Base-by-base conservation (phyloP, 2,329 filamentous ascomycete species). In the Trichoderma hamatum region DNA sequence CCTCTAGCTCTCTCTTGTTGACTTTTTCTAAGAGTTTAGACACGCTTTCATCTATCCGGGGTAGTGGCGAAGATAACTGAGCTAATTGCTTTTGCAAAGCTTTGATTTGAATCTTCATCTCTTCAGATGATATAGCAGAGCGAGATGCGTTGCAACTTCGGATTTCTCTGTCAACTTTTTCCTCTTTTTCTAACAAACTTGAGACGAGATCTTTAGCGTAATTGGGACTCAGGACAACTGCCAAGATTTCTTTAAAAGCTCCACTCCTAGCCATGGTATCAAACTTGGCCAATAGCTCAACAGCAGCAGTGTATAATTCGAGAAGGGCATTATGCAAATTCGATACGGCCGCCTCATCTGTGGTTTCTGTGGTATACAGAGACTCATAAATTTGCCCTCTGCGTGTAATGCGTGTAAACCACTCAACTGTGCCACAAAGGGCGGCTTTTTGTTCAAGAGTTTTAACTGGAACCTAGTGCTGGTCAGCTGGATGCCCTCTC, bases 371-470 rank as follows among this genome's bases (percentile, higher is more conserved):
- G 0, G 13, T 69, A 19, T 69, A 65, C 1, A 69, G 6, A 5
- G 36, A 28, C 14, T 60, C 67, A 43, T 52, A 69, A 1, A 69
- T 36, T 13, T 69, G 30, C 1, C 61, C 67, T 60, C 67, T 58
- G 11, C 54, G 60, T 52, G 64, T 39, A 43, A 65, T 69, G 2
- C 61, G 60, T 43, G 21, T n/a, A 19, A 69, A 69, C 54, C 28
- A 52, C 3, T 64, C 26, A 7, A 60, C 14, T 32, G 54, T 64
- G 36, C 67, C 67, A 1, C 59, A 4, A 26, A 69, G 39, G 36
- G 60, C 52, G 5, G 32, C 61, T 13, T 59, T 64, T 6, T 69
- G 60, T n/a, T 65, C 67, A 1, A 49, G 36, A 19, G 58, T 24
- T 19, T 26, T 26, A 0, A 60, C 67, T 0, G 67, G 54, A 3